Percentiles rank a stretch among this genome's conserved stretches.
These are phyloP conservation scores for Punctularia strigosozonata DNA, from an alignment of 768 basidiomycete genomes.

Conservation along the genomic window DNA sequence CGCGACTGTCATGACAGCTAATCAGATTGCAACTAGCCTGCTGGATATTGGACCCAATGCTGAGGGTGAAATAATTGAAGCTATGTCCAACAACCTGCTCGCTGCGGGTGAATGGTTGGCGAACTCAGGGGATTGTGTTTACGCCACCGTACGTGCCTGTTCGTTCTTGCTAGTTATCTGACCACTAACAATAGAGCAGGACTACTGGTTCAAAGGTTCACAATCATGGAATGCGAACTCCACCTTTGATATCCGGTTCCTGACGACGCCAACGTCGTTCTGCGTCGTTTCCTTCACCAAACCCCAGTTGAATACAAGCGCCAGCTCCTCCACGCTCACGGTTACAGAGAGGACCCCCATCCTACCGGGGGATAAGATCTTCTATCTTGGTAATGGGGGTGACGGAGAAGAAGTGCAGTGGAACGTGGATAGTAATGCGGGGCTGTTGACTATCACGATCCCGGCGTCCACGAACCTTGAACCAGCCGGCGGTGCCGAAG, in stretches of 20 bases:
- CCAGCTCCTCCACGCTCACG: too few species aligned
- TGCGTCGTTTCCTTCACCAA: conserved; percentile 33
- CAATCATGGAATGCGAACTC: conserved; percentile 19
- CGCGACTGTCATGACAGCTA: too few species aligned
- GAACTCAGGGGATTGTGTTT: conserved; percentile 38
- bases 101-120: conserved; percentile 42
- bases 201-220: conserved; percentile 36
- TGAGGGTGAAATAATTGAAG: conserved; percentile 38
- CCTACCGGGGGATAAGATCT: conserved; percentile 28
- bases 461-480: conserved; percentile 7
- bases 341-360: conserved; percentile 32
- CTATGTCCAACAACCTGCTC: conserved; percentile 34
- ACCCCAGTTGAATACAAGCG: conserved; percentile 22
- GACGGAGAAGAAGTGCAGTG: conserved; percentile 15
- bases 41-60: conserved; percentile 44
- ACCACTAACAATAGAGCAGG: conserved; percentile 13
- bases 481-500: conserved; percentile 10
- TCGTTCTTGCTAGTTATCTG: background rate
- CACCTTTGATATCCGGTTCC: conserved; percentile 37
- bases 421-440: conserved; percentile 16
- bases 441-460: conserved; percentile 11
- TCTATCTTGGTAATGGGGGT: conserved; percentile 24
- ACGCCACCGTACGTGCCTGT: conserved; percentile 29
- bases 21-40: conserved; percentile 26
- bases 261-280: conserved; percentile 37